phyloP scores from a whole-genome alignment of 2,329 filamentous ascomycete genomes.

The Aspergillus luchuensis region DNA sequence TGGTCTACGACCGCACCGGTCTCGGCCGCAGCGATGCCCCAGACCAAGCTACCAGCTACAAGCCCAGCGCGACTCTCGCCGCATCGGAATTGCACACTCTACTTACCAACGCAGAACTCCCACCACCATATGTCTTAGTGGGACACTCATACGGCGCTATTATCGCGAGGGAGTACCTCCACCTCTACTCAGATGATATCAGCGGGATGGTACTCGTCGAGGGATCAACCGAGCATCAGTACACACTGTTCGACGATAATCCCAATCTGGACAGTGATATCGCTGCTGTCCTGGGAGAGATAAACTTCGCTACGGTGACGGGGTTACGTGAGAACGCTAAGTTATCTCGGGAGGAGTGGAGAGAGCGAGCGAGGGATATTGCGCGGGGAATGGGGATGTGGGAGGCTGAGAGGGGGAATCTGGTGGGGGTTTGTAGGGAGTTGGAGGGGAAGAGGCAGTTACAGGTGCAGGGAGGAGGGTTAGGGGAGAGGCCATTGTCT shows the following conservation, averaged over 20 bases:
- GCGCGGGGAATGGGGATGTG: constrained; percentile 23
- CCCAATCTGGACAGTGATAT: constrained; percentile 33
- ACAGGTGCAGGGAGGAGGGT: constrained; percentile 21
- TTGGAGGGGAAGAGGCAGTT: constrained; percentile 37
- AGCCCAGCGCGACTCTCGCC: constrained; percentile 26
- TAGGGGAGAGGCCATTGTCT: constrained; percentile 37
- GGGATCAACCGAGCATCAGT: constrained; percentile 37
- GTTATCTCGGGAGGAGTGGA: constrained; percentile 40
- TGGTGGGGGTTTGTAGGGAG: constrained; percentile 28
- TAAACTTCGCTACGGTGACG: constrained; percentile 36
- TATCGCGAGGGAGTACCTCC: constrained; percentile 43
- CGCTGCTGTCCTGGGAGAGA: constrained; percentile 30
- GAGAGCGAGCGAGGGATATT: constrained; percentile 33
- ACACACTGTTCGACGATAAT: constrained; percentile 30
- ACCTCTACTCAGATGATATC: constrained; percentile 32
- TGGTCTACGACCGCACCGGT: constrained; percentile 44
- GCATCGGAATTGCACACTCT: constrained; percentile 36
- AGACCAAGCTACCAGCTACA: too few species aligned
- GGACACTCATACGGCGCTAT: constrained; percentile 47
- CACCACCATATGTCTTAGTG: constrained; percentile 36
- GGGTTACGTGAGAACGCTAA: constrained; percentile 31
- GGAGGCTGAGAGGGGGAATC: constrained; percentile 26
- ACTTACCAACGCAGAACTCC: constrained; percentile 25
- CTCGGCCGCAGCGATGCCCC: constrained; percentile 37
- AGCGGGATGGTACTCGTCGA: constrained; percentile 43